Evolutionary conservation across 805 yeast species (phyloP), one percentile per base, ranked within the genome.

Genomic region (Zygotorulaspora sp.): DNA sequence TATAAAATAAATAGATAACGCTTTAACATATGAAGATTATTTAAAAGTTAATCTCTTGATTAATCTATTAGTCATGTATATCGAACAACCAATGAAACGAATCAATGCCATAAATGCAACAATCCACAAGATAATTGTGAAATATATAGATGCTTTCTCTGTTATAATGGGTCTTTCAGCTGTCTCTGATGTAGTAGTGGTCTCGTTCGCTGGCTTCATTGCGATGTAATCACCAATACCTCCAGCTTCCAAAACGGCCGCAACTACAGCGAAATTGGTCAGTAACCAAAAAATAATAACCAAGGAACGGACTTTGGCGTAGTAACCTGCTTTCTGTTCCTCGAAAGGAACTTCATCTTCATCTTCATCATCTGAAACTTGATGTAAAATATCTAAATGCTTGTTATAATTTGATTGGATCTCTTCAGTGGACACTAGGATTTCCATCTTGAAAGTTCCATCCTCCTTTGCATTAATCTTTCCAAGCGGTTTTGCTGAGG

Each of bases 241-340:
- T 37, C 89, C 96, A 1, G 88, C 76, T 42, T 86, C 85, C 41
- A 88, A 71, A 6, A 92, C 96, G 11, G 87, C 73, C 0, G 89
- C 92, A 32, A 87, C 74, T 32, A 92, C 68, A 25, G 84, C 77
- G 49, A 86, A 81, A 58, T 92, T 92, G 25, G 94, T 78, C 41
- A 88, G 68, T 67, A 88, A 78, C 98, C 98, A 92, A 4, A 80
- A 61, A 43, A 92, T 70, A 15, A 92, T 96, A 1, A 95, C 94
- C 55, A 85, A 63, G 0, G 97, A 85, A 59, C 98, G 74, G 45
- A 90, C 77, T 48, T 84, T 78, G 0, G 97, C 97, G 63, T 86
- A 92, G 61, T 89, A 90, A 53, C 87, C 80, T 32, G 79, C 82
- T 43, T 80, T 81, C 35, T 71, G 71, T 38, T 78, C 85, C 16